A percentile compares a stretch with the other conserved stretches of the same genome.
phyloP scores from a whole-genome alignment of 176 grass and related monocot species.

The Oryza longistaminata region DNA sequence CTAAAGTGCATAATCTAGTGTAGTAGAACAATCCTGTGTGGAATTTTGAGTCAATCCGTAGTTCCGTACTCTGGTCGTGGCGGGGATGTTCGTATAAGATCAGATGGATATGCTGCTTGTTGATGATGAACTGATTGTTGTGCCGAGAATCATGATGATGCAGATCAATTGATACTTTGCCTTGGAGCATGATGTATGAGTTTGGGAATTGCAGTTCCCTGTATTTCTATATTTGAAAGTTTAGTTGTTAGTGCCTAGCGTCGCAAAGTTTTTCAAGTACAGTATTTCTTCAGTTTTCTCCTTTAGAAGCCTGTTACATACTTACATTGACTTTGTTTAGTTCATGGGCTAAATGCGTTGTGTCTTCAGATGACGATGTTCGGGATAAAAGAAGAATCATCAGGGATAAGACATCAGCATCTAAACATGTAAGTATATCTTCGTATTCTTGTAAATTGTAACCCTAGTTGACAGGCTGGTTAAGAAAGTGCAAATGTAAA shows the following conservation, averaged over 20 bases:
- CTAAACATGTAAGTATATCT: conserved; percentile 73
- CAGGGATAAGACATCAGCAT: conserved; percentile 47
- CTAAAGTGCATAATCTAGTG: background rate
- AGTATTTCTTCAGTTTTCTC: background rate
- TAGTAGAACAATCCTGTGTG: background rate
- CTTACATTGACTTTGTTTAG: background rate
- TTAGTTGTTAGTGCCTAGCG: background rate
- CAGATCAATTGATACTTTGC: background rate
- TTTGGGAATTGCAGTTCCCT: background rate
- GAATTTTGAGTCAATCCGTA: background rate
- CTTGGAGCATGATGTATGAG: background rate
- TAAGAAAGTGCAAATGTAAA: background rate
- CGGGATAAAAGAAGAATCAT: conserved; percentile 47
- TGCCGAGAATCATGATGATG: background rate
- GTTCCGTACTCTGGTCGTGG: background rate
- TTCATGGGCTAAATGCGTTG: background rate
- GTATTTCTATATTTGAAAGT: background rate
- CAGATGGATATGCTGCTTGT: background rate
- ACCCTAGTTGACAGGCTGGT: background rate
- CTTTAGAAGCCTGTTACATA: background rate
- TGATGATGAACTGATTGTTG: background rate
- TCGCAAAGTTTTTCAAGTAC: background rate
- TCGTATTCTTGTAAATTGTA: background rate
- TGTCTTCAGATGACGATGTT: conserved; percentile 70
- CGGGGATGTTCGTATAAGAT: background rate